These are phyloP conservation scores for Phytophthora crassamura DNA, from an alignment of 352 stramenopile genomes.

Conservation along the genomic window DNA sequence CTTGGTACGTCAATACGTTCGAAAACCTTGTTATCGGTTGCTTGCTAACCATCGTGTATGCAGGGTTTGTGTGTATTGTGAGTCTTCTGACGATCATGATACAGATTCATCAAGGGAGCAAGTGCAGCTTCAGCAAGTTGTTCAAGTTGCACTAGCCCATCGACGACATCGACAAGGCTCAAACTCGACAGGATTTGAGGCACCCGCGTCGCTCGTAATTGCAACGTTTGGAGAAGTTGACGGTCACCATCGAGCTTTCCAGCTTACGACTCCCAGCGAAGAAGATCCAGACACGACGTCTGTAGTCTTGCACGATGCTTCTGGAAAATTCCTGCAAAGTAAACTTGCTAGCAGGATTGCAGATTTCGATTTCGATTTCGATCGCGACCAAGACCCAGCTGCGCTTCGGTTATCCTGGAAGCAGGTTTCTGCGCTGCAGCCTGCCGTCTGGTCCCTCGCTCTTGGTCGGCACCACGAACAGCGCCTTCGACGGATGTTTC, in stretches of 20 bases:
- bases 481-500: conserved; percentile 14
- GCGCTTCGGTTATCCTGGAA: conserved; percentile 29
- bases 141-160: conserved; percentile 3
- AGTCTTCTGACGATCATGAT: background rate
- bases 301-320: conserved; percentile 14
- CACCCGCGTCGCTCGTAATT: conserved; percentile 20
- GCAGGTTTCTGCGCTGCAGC: conserved; percentile 35
- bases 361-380: conserved; percentile 17
- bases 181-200: background rate
- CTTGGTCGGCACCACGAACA: conserved; percentile 20
- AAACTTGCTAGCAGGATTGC: conserved; percentile 2
- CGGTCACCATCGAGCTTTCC: conserved; percentile 42
- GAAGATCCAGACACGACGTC: conserved; percentile 6
- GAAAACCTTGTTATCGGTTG: background rate
- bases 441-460: conserved; percentile 36
- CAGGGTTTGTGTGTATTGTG: conserved; percentile 29
- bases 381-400: conserved; percentile 9
- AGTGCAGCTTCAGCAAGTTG: conserved; percentile 11
- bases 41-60: conserved; percentile 1
- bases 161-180: background rate
- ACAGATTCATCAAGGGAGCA: background rate
- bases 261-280: conserved; percentile 13
- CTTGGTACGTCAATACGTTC: conserved; percentile 39
- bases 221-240: conserved; percentile 37
- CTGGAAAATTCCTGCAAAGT: conserved; percentile 10